Evolutionary conservation across 1,284 basidiomycete genomes (phyloP).

Genomic region (Schizophyllum commune): DNA sequence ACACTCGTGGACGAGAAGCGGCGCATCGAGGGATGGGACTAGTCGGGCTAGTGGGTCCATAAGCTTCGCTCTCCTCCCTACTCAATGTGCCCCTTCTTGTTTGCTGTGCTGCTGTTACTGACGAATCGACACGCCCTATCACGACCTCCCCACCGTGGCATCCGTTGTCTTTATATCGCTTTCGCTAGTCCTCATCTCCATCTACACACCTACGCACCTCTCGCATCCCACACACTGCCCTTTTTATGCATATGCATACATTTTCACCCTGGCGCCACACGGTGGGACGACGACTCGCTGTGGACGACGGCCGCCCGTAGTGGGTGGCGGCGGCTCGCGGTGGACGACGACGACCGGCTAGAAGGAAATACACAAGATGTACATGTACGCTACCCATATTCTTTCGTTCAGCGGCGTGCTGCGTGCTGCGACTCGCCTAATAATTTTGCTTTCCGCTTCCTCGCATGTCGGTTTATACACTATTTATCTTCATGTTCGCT

Average conservation of each 20-base stretch:
- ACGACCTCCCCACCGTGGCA: background rate
- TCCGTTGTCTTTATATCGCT: too few species aligned
- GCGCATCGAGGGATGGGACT: conserved; percentile 9
- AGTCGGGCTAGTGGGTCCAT: background rate
- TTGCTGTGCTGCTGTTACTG: background rate
- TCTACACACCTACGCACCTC: background rate
- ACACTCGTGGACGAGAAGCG: conserved; percentile 17
- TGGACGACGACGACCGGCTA: background rate
- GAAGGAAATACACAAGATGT: background rate
- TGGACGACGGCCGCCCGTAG: too few species aligned
- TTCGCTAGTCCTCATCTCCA: background rate
- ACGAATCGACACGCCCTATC: background rate
- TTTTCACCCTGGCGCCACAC: background rate
- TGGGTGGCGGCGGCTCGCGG: too few species aligned
- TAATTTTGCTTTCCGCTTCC: background rate
- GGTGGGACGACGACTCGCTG: too few species aligned
- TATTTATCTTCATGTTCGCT: background rate
- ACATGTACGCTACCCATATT: background rate
- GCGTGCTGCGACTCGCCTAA: background rate
- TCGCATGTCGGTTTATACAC: background rate
- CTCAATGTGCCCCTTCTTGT: background rate
- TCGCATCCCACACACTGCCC: background rate
- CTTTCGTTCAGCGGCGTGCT: background rate
- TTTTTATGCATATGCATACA: background rate
- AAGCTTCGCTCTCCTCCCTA: background rate